Evolutionary conservation across 2,329 filamentous ascomycete species (phyloP).

Genomic region (Monilinia aucupariae): DNA sequence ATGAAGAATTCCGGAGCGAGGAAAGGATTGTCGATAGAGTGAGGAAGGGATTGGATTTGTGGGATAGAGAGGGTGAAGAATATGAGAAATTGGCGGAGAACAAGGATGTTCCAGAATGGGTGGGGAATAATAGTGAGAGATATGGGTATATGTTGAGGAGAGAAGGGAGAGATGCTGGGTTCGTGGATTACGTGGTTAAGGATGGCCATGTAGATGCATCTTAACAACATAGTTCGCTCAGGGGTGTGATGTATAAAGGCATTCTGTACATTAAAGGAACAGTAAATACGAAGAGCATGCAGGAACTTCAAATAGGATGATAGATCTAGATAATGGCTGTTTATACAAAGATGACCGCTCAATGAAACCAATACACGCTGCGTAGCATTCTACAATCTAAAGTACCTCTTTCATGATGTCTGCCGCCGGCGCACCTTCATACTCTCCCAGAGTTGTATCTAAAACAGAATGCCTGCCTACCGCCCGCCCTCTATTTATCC

Average conservation of each 20-base stretch:
- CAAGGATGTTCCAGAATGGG: conserved; percentile 39
- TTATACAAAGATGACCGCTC: neutral
- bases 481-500: neutral
- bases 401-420: conserved; percentile 1
- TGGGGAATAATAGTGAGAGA: conserved; percentile 27
- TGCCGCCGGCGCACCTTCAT: neutral
- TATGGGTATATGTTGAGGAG: conserved; percentile 26
- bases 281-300: neutral
- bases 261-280: neutral
- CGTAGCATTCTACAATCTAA: conserved; percentile 13
- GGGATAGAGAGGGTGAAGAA: conserved; percentile 33
- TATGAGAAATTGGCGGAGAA: conserved; percentile 39
- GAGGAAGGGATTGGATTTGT: conserved; percentile 41
- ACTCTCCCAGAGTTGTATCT: neutral
- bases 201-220: conserved; percentile 26
- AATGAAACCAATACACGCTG: neutral
- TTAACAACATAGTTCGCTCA: neutral
- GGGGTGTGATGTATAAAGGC: neutral
- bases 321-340: neutral
- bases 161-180: conserved; percentile 24
- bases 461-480: neutral
- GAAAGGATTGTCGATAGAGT: conserved; percentile 39
- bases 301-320: neutral
- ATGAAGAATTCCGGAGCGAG: conserved; percentile 38
- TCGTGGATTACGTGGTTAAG: conserved; percentile 20